phyloP scores from a whole-genome alignment of 2,329 filamentous ascomycete genomes.

The Biscogniauxia marginata region DNA sequence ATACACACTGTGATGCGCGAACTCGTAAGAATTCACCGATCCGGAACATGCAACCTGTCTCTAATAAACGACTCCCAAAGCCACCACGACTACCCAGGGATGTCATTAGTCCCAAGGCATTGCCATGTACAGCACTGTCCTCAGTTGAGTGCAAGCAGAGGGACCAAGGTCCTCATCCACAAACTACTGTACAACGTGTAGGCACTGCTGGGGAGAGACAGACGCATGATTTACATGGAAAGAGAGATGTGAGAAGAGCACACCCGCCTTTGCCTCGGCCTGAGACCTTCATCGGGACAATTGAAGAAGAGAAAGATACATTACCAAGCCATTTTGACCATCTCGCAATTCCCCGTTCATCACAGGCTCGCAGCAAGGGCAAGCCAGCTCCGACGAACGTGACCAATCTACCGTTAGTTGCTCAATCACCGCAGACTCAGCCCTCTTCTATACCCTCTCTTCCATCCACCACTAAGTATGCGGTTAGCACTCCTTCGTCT shows the following conservation, averaged over 20 bases:
- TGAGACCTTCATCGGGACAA: conserved; percentile 16
- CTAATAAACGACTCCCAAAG: conserved; percentile 7
- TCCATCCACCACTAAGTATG: conserved; percentile 31
- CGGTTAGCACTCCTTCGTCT: conserved; percentile 30
- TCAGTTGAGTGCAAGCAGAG: conserved; percentile 10
- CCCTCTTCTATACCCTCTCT: conserved; percentile 28
- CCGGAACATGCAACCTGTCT: conserved; percentile 12
- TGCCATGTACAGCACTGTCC: conserved; percentile 7
- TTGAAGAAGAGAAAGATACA: conserved; percentile 25
- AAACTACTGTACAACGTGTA: conserved; percentile 2
- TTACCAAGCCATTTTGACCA: conserved; percentile 3
- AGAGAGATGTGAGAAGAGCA: conserved; percentile 17
- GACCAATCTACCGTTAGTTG: conserved; percentile 6
- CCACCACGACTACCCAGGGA: conserved; percentile 8
- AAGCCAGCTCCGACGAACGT: background rate
- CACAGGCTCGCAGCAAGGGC: conserved; percentile 1
- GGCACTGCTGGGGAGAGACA: conserved; percentile 10
- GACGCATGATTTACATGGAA: conserved; percentile 12
- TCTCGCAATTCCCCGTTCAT: background rate
- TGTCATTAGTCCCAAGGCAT: conserved; percentile 12
- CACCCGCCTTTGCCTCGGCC: conserved; percentile 15
- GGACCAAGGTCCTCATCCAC: conserved; percentile 7
- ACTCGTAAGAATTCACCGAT: background rate
- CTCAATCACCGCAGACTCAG: conserved; percentile 16
- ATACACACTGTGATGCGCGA: conserved; percentile 1